phyloP scores from a whole-genome alignment of 169 alveolate species.

The Amoebophrya sp. region DNA sequence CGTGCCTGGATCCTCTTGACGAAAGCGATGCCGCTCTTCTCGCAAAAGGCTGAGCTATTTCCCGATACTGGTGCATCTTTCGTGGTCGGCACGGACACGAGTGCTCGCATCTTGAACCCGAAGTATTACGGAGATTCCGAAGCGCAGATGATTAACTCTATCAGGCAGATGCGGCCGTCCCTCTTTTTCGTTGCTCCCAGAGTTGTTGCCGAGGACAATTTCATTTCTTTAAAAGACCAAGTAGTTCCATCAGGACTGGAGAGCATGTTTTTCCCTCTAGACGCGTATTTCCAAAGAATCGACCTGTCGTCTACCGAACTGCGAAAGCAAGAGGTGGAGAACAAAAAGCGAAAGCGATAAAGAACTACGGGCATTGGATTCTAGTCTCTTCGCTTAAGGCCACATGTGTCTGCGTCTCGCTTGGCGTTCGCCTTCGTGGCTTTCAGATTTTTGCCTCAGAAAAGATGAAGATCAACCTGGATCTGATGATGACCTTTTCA shows the following conservation, averaged over 20 bases:
- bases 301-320: too few species aligned
- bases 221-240: not conserved
- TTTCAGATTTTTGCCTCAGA: too few species aligned
- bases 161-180: not conserved
- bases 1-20: not conserved
- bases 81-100: not conserved
- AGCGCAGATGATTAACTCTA: not conserved
- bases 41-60: not conserved
- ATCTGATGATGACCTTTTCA: too few species aligned
- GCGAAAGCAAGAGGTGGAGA: too few species aligned
- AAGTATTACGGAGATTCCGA: not conserved
- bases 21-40: not conserved
- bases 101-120: not conserved
- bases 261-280: not conserved
- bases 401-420: too few species aligned
- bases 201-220: not conserved
- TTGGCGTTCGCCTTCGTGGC: too few species aligned
- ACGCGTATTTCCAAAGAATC: too few species aligned
- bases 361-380: too few species aligned
- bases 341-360: too few species aligned
- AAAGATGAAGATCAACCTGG: too few species aligned
- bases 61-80: not conserved
- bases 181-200: not conserved
- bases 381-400: too few species aligned
- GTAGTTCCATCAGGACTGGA: not conserved